These are phyloP conservation scores for Scheffersomyces spartinae DNA, from an alignment of 805 yeast genomes.

Conservation along the genomic window DNA sequence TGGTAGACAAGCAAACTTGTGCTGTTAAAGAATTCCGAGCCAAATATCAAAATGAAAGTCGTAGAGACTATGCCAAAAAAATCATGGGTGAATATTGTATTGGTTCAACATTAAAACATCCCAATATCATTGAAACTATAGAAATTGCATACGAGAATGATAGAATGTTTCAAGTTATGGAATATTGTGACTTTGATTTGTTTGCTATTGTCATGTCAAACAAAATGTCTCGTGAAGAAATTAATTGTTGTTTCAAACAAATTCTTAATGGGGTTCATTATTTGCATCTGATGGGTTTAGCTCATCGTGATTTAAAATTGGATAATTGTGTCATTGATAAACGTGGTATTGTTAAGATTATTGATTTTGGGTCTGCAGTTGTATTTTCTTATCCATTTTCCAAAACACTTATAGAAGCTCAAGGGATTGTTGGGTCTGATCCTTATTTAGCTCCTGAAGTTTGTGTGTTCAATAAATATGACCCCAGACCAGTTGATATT, in stretches of 20 bases:
- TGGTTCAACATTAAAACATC: slow-evolving; percentile 81
- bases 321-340: slow-evolving; percentile 84
- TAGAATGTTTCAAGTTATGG: slow-evolving; percentile 84
- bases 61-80: slow-evolving; percentile 81
- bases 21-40: slow-evolving; percentile 91
- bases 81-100: slow-evolving; percentile 92
- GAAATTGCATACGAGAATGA: slow-evolving; percentile 87
- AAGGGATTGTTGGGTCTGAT: slow-evolving; percentile 81
- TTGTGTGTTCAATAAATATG: slow-evolving; percentile 69
- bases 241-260: slow-evolving; percentile 84
- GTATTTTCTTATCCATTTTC: slow-evolving; percentile 83
- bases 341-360: slow-evolving; percentile 78
- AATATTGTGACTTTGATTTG: slow-evolving; percentile 84
- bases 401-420: slow-evolving; percentile 59
- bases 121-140: slow-evolving; percentile 82
- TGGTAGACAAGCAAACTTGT: slow-evolving; percentile 58
- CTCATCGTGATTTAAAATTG: slow-evolving; percentile 84
- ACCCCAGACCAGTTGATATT: slow-evolving; percentile 87
- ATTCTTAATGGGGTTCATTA: slow-evolving; percentile 71
- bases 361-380: slow-evolving; percentile 90
- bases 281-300: slow-evolving; percentile 73
- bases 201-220: slow-evolving; percentile 93
- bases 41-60: slow-evolving; percentile 59
- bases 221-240: slow-evolving; percentile 69
- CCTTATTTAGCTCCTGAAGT: slow-evolving; percentile 92